Base-by-base conservation (phyloP, 495 filamentous ascomycete species). In the Saxophila tyrrhenica region DNA sequence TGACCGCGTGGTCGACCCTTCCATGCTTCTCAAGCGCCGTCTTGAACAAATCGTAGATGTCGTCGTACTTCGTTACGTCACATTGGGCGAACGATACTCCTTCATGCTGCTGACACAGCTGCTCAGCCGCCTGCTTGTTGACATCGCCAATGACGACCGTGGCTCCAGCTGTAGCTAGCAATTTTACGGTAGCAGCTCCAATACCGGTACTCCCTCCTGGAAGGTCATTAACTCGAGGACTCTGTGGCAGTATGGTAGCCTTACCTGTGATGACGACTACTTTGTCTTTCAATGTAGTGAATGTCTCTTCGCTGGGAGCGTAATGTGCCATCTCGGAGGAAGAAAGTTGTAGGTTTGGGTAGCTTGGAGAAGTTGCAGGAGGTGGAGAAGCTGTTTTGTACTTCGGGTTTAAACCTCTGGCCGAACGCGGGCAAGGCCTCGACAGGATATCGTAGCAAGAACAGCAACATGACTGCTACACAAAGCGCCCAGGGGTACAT, bases 181-280 rank as follows among this genome's bases (percentile, higher is more conserved):
- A 20, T 23, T 47, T 21, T 16, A 56, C 57, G 2, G 48, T 50
- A 1, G 57, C 47, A 13, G 53, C 53, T 15, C 57, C 57, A 21
- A 60, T 60, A 15, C 57, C 57, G 9, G 41, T 50, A 10, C 52
- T 25, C 9, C 50, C 57, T 7, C 29, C 29, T 35, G 29, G 29
- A 20, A 43, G 51, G 22, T 52, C 17, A 51, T 11, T 16, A 3
- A 32, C 3, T 32, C 16, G 13, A 5, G 7, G 46, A 24, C 8
- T 16, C 3, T 32, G 29, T 24, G 17, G 22, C 29, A 35, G 13
- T 13, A 13, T 13, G 5, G 7, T 35, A 38, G 13, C 25, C 9
- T n/a, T 46, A 51, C 57, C 57, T 17, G 51, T 49, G 22, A 59
- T 21, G 13, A 59, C 57, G 11, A 59, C 50, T 17, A 59, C 52